Evolutionary conservation across 2,329 filamentous ascomycete genomes (phyloP), one percentile per base, ranked within the genome.

Genomic region (Sclerotinia spermophila): DNA sequence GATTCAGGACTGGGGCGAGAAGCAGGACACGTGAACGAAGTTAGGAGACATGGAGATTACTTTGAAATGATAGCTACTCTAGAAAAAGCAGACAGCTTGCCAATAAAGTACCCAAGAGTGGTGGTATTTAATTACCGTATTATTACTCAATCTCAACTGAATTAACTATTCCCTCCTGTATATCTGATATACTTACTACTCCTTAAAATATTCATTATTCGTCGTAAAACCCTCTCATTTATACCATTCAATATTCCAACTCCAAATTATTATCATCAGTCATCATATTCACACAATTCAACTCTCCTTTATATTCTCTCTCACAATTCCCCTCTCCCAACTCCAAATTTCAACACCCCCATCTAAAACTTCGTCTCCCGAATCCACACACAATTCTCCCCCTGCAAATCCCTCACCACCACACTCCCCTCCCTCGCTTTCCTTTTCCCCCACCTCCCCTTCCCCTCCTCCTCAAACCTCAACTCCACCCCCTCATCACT

Each of bases 401-500:
- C 73, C 19, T 75, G 74, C 33, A 74, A 44, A 67, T 77, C 45
- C 2, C 15, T 71, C 19, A 76, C 69, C 38, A 66, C 56, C 7
- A 76, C 2, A 0, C 13, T 30, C 15, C 48, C 48, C 5, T 53
- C 48, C 15, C 48, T n/a, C 5, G 27, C 48, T 15, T 69, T 72
- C 17, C 71, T 86, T 74, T 53, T 53, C 6, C 48, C 48, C 48
- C 48, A 53, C 17, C 88, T 82, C 48, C 90, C 79, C 75, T 80
- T 83, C 1, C 87, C 86, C 35, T 85, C 86, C 70, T 87, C 85
- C 13, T 27, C 48, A 53, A 53, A 53, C 48, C 88, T 82, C 55
- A 90, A 79, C 75, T 80, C 83, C 1, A 87, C 86, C 38, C 85
- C 86, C 70, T 88, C 85, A 73, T 90, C 88, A 1, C 84, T 88